Base-by-base conservation (phyloP, 345 rosid genomes). In the Chamaenerion angustifolium region DNA sequence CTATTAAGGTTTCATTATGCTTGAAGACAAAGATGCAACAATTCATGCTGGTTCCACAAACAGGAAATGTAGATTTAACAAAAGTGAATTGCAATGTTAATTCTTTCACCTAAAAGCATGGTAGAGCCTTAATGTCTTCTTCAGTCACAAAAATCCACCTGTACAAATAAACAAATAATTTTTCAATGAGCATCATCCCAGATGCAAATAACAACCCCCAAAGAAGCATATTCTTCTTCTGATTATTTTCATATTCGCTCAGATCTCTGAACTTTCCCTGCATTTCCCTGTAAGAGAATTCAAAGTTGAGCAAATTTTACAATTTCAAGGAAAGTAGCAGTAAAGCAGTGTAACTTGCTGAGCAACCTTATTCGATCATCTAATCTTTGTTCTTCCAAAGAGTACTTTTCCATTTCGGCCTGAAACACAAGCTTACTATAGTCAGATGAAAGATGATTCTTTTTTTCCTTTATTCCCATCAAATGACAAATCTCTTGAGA, bases 1-100 rank as follows among this genome's bases (percentile, higher is more conserved):
- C 96, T 64, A 92, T 92, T 51, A 92, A 77, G 48, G 96, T 92
- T 74, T 92, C 74, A 65, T 92, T 92, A 95, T 87, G 80, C 64
- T 46, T 66, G 42, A 56, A 66, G 41, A 15, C 21, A 55, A 53
- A 23, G 27, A 23, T 23, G 5, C 27, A 23, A 72, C 51, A 50
- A 46, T 50, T 15, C 19, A 25, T 23, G 18, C 9, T 12, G 12
- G 18, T 47, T 4, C 7, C 4, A 15, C 1, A 17, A 47, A 47
- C 23, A 47, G 50, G 31, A 17, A 2, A 47, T 4, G 50, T 19
- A 47, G 8, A 47, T 17, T 11, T 10, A 31, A 47, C 18, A 12
- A 18, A 47, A 31, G 27, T 17, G 23, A 23, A 23, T 17, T 11
- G 4, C 50, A 47, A 46, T 8, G 55, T 46, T 23, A 56, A 49